phyloP scores from a whole-genome alignment of 305 asterid species.

The Fraxinus greggii region DNA sequence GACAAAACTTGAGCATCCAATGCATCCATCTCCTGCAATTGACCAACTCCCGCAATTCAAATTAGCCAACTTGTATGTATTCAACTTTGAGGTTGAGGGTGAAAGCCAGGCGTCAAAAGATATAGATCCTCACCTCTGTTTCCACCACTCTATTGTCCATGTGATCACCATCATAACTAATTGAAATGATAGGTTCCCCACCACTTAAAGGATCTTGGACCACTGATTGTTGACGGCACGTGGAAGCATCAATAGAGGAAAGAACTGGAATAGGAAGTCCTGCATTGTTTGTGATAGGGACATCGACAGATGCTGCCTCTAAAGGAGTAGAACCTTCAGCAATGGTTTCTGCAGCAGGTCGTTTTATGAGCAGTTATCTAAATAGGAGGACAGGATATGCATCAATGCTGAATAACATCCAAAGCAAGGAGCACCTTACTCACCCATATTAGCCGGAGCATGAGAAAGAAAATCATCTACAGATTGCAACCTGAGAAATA shows the following conservation, averaged over 20 bases:
- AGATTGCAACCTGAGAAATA: slow-evolving; percentile 40
- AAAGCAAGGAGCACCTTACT: slow-evolving; percentile 21
- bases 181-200: slow-evolving; percentile 38
- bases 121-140: slow-evolving; percentile 35
- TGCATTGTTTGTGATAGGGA: slow-evolving; percentile 23
- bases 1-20: slow-evolving; percentile 36
- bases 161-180: slow-evolving; percentile 26
- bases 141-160: slow-evolving; percentile 25
- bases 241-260: slow-evolving; percentile 27
- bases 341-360: slow-evolving; percentile 13
- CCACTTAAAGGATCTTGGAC: slow-evolving; percentile 36
- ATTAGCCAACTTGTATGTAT: background rate
- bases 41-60: slow-evolving; percentile 22
- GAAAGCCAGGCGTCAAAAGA: background rate
- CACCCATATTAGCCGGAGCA: slow-evolving; percentile 39
- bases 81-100: background rate
- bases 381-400: background rate
- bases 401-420: slow-evolving; percentile 11
- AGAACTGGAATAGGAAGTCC: slow-evolving; percentile 29
- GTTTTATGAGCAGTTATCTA: slow-evolving; percentile 4
- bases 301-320: slow-evolving; percentile 29
- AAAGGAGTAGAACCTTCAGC: slow-evolving; percentile 31
- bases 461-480: slow-evolving; percentile 44
- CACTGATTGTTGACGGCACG: slow-evolving; percentile 31
- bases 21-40: slow-evolving; percentile 45